Evolutionary conservation across 768 basidiomycete species (phyloP).

Genomic region (Lenzites betulinus): DNA sequence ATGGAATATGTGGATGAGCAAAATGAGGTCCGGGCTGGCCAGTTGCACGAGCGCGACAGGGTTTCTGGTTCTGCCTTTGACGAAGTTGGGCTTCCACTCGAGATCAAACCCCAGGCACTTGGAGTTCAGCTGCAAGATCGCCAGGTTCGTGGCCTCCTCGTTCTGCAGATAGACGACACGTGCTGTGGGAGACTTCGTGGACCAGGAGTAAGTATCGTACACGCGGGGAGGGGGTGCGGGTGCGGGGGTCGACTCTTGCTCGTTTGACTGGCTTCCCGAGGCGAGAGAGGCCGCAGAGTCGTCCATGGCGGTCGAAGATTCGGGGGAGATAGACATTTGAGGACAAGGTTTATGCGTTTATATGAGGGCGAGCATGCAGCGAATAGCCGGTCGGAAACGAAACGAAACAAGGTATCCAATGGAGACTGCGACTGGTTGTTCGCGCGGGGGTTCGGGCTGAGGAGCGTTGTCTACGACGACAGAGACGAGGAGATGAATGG

Average conservation of each 20-base stretch:
- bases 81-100: constrained; percentile 73
- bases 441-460: neutral
- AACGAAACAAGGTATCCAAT: constrained; percentile 2
- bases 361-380: neutral
- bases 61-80: constrained; percentile 57
- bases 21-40: constrained; percentile 52
- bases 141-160: constrained; percentile 17
- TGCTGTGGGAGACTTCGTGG: constrained; percentile 21
- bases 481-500: neutral
- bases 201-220: constrained; percentile 26
- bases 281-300: neutral
- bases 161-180: constrained; percentile 28
- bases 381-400: neutral
- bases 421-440: neutral
- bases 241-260: neutral
- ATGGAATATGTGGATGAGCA: constrained; percentile 64
- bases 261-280: neutral
- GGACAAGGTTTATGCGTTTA: neutral
- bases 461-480: neutral
- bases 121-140: constrained; percentile 20
- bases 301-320: neutral
- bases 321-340: neutral
- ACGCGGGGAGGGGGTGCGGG: constrained; percentile 11
- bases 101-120: constrained; percentile 64
- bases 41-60: constrained; percentile 77